Base-by-base conservation (phyloP, 1,284 basidiomycete species). In the Leucoagaricus sp. region DNA sequence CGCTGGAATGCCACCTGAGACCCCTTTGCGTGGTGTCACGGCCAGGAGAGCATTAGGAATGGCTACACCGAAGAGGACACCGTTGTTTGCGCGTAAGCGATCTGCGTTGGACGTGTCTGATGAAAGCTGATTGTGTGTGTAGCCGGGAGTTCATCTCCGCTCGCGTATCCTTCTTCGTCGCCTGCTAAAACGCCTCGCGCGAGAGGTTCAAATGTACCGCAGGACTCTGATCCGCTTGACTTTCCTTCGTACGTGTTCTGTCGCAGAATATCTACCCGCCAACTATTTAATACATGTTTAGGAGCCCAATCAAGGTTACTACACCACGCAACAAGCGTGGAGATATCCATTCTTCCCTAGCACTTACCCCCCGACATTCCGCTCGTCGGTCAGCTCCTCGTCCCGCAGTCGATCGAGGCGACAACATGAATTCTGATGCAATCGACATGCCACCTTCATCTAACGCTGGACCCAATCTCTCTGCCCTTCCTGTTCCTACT, bases 301-400 rank as follows among this genome's bases (percentile, higher is more conserved):
- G 76, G 62, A 77, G 71, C 59, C 76, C 76, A 17, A 62, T 66
- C 9, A 69, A 73, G 21, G 72, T 77, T 1, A 83, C 82, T 2
- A 85, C 88, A n/a, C 80, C 82, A n/a, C 84, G 78, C 67, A 87
- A 86, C 60, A 79, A 86, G 31, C 82, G 92, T 50, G 92, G 92
- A 1, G 92, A 95, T 66, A 93, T 95, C 38, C 91, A 94, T 67
- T 90, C 91, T 1, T 86, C 87, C 4, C 73, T 87, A 41, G 82
- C 83, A 8, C 66, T 86, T 44, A 87, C 87, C 0, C 89, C 90
- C 0, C 79, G 76, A 23, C 72, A 74, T 62, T 64, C 69, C 48
- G 64, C 69, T 46, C 76, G 75, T 48, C 73, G 75, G 46, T 60
- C 69, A 26, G 23, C 26, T 10, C 33, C 69, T 48, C 55, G 64